These are phyloP conservation scores for Neurospora crassa DNA, from an alignment of 2,329 filamentous ascomycete genomes.

Conservation along the genomic window DNA sequence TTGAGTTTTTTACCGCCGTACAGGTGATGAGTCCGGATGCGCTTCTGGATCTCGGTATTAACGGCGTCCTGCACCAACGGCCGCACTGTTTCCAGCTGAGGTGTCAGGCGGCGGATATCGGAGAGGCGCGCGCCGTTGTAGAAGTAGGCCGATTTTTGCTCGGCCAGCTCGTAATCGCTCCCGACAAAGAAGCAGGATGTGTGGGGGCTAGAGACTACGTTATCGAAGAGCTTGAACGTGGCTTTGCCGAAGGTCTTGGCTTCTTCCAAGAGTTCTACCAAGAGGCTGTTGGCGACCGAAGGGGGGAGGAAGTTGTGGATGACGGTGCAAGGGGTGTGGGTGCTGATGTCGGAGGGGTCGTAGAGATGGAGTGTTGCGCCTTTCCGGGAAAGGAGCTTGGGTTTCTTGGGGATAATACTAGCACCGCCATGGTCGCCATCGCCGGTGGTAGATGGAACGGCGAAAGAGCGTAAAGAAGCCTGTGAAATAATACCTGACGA, in stretches of 20 bases:
- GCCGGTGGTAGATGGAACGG: conserved; percentile 15
- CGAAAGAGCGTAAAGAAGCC: conserved; percentile 50
- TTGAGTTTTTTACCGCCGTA: conserved; percentile 65
- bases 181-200: conserved; percentile 78
- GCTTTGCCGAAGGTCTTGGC: conserved; percentile 59
- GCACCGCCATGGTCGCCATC: conserved; percentile 5
- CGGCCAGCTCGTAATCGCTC: conserved; percentile 55
- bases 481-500: conserved; percentile 41
- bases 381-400: conserved; percentile 55
- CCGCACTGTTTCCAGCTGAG: conserved; percentile 62
- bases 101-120: conserved; percentile 67
- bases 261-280: conserved; percentile 68
- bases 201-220: conserved; percentile 76
- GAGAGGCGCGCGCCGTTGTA: conserved; percentile 74
- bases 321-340: conserved; percentile 81
- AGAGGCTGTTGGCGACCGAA: conserved; percentile 61
- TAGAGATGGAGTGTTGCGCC: conserved; percentile 80
- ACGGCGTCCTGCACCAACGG: conserved; percentile 63
- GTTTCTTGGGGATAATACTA: conserved; percentile 27
- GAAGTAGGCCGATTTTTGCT: conserved; percentile 69
- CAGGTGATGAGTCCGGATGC: conserved; percentile 47
- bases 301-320: conserved; percentile 80
- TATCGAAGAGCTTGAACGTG: conserved; percentile 81
- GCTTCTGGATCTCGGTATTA: conserved; percentile 63
- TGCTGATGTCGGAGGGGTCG: conserved; percentile 68